Evolutionary conservation across 352 stramenopile genomes (phyloP).

Genomic region (Phytophthora melonis): DNA sequence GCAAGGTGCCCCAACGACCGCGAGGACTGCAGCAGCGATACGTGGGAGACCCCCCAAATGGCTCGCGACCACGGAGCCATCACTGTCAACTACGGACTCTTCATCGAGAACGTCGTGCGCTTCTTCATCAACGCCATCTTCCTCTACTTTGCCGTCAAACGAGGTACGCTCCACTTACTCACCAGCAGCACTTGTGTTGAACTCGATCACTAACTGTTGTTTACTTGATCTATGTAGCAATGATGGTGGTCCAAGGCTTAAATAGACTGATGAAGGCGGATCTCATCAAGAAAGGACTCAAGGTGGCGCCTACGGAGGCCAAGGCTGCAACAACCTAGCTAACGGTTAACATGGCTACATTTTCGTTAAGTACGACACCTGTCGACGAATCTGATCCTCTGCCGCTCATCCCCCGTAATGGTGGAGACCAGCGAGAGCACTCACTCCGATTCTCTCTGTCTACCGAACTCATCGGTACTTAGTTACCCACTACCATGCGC

Average conservation of each 20-base stretch:
- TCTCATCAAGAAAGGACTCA: constrained; percentile 6
- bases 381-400: constrained; percentile 7
- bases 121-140: constrained; percentile 74
- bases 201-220: constrained; percentile 18
- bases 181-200: too few relatives aligned
- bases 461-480: neutral
- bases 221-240: constrained; percentile 43
- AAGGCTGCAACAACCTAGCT: neutral
- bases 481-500: constrained; percentile 6
- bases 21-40: constrained; percentile 44
- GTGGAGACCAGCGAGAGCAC: neutral
- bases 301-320: constrained; percentile 3
- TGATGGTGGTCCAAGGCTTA: constrained; percentile 57
- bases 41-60: constrained; percentile 62
- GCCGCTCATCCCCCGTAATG: neutral
- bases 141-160: constrained; percentile 72
- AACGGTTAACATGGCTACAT: neutral
- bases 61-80: constrained; percentile 54
- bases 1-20: constrained; percentile 49
- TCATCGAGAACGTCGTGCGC: constrained; percentile 69
- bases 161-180: constrained; percentile 41
- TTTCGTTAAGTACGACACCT: constrained; percentile 4
- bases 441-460: neutral
- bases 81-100: constrained; percentile 71
- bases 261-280: constrained; percentile 65